Conservation (phyloP, 208 protist species). For the Phytomonas francai region DNA sequence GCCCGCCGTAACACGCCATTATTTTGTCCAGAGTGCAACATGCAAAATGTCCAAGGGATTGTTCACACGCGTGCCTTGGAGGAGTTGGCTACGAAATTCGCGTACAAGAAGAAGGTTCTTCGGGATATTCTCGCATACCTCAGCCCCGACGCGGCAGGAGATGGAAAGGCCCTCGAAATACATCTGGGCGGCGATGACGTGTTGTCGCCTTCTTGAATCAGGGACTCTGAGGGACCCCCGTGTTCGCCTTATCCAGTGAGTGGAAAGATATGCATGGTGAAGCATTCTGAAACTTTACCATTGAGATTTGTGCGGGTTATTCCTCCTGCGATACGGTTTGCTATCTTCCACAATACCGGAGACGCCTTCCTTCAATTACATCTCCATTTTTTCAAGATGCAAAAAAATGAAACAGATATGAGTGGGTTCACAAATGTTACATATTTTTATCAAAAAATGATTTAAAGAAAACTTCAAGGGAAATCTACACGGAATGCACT, state of each 20-base stretch:
- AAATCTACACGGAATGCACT: not conserved
- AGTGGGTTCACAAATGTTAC: not conserved
- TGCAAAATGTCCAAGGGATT: constrained; percentile 6
- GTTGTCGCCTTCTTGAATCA: not conserved
- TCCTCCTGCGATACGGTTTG: not conserved
- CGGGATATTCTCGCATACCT: constrained; percentile 16
- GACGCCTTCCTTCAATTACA: not conserved
- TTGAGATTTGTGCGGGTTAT: not conserved
- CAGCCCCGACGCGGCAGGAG: not conserved
- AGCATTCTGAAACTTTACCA: not conserved
- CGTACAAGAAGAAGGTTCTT: constrained; percentile 20
- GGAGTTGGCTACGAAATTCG: constrained; percentile 19
- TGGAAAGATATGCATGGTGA: not conserved
- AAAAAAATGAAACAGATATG: not conserved
- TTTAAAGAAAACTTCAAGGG: not conserved
- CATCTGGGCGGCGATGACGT: not conserved
- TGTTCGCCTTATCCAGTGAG: not conserved
- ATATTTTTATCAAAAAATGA: not conserved
- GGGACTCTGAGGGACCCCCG: not conserved
- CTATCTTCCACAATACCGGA: not conserved
- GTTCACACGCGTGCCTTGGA: constrained; percentile 19
- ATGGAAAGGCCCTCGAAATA: not conserved
- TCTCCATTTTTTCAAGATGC: not conserved
- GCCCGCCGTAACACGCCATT: not conserved
- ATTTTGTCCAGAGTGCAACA: constrained; percentile 36